Evolutionary conservation across 2,329 filamentous ascomycete genomes (phyloP).

Genomic region (Aspergillus ochraceus): DNA sequence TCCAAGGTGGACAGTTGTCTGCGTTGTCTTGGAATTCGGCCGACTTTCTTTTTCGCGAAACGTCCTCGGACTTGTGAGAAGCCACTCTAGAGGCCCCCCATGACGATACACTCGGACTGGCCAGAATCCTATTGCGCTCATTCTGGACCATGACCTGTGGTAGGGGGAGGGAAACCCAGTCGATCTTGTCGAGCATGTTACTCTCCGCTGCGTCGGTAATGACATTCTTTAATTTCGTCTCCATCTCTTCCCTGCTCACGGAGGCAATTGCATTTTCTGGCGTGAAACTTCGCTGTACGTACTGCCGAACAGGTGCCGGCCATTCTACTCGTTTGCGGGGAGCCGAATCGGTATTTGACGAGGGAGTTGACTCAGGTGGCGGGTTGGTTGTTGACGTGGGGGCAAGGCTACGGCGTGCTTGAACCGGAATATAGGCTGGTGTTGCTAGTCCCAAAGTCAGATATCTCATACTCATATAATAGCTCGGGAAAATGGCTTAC

Average conservation of each 20-base stretch:
- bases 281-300: conserved; percentile 87
- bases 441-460: conserved; percentile 35
- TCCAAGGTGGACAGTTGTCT: conserved; percentile 67
- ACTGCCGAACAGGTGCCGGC: conserved; percentile 78
- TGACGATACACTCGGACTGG: conserved; percentile 44
- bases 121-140: conserved; percentile 59
- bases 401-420: conserved; percentile 62
- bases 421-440: conserved; percentile 62
- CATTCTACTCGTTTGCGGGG: conserved; percentile 65
- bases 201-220: conserved; percentile 80
- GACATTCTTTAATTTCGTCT: conserved; percentile 78
- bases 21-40: conserved; percentile 59
- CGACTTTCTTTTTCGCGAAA: conserved; percentile 80
- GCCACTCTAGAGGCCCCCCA: conserved; percentile 28
- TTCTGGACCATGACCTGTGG: conserved; percentile 80
- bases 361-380: conserved; percentile 21
- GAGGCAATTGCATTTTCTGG: conserved; percentile 66
- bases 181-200: conserved; percentile 67
- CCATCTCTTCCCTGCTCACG: conserved; percentile 69
- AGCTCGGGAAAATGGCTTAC: conserved; percentile 25
- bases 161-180: conserved; percentile 82
- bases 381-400: conserved; percentile 32
- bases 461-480: neutral
- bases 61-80: conserved; percentile 22
- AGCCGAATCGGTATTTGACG: conserved; percentile 39